phyloP scores from a whole-genome alignment of 257 asterid genomes.

The Lycium barbarum region DNA sequence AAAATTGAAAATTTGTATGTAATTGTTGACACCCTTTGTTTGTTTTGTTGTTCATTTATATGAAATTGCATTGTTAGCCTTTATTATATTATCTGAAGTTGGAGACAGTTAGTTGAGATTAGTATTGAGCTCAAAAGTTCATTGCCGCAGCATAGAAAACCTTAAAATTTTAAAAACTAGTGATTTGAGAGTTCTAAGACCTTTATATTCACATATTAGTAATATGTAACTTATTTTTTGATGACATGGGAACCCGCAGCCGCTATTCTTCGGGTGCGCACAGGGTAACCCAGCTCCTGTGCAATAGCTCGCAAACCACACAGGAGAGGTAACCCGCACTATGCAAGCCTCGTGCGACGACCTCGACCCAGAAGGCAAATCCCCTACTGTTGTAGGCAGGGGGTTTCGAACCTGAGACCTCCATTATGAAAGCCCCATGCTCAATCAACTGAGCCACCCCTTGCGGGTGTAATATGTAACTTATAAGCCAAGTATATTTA shows the following conservation, averaged over 20 bases:
- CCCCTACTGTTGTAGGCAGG: no score
- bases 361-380: no score
- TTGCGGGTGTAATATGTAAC: neutral
- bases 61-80: neutral
- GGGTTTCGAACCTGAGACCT: no score
- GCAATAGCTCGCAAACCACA: no score
- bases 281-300: no score
- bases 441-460: no score
- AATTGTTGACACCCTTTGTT: neutral
- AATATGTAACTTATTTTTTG: neutral
- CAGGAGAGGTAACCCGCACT: no score
- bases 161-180: neutral
- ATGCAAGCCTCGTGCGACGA: no score
- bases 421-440: no score
- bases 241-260: no score
- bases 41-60: neutral
- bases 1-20: neutral
- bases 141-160: neutral
- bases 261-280: no score
- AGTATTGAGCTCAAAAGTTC: neutral
- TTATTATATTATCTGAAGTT: neutral
- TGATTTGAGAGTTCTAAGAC: neutral
- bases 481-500: neutral
- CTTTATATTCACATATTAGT: constrained; percentile 4
- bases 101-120: constrained; percentile 11